Evolutionary conservation across 441 rosid species (phyloP).

Genomic region (Arabidopsis hybrid): DNA sequence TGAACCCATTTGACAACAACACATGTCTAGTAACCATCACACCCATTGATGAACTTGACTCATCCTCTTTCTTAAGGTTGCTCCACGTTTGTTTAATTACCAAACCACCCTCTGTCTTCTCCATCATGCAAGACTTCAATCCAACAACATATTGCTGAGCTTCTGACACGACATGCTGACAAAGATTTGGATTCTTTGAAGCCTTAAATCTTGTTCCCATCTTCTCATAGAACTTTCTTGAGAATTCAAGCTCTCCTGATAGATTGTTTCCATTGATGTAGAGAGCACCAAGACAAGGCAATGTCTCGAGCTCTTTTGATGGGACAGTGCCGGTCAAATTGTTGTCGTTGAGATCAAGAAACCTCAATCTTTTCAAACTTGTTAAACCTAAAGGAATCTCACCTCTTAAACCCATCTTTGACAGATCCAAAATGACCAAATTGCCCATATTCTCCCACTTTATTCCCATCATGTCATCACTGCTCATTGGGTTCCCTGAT

Average conservation of each 20-base stretch:
- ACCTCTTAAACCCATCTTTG: conserved; percentile 62
- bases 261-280: conserved; percentile 85
- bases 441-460: conserved; percentile 64
- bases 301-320: conserved; percentile 52
- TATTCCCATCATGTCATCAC: conserved; percentile 55
- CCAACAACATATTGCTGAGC: conserved; percentile 52
- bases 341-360: conserved; percentile 79
- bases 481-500: conserved; percentile 67
- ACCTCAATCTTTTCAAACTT: conserved; percentile 69
- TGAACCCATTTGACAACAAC: conserved; percentile 39
- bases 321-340: conserved; percentile 65
- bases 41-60: conserved; percentile 40
- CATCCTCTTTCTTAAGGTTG: conserved; percentile 30
- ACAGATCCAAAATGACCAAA: conserved; percentile 70
- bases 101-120: conserved; percentile 30
- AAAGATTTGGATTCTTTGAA: conserved; percentile 79
- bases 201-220: conserved; percentile 89
- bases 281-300: conserved; percentile 66
- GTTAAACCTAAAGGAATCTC: conserved; percentile 68
- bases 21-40: conserved; percentile 40
- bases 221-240: conserved; percentile 62
- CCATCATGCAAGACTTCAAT: conserved; percentile 66
- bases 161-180: conserved; percentile 51
- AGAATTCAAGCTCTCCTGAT: conserved; percentile 73
- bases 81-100: conserved; percentile 36